Evolutionary conservation across 257 asterid species (phyloP).

Genomic region (Fraxinus excelsior): DNA sequence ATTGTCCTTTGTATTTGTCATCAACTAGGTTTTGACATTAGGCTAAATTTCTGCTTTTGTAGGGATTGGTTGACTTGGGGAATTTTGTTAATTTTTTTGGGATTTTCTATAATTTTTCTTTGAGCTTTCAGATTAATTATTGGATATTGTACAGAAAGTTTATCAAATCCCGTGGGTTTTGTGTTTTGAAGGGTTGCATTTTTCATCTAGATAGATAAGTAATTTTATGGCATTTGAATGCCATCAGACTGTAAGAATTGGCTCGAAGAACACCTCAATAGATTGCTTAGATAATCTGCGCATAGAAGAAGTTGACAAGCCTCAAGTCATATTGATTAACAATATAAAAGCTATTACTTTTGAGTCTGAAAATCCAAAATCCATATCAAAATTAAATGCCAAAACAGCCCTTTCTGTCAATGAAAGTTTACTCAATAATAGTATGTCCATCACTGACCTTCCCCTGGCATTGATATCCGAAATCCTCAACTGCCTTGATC

Average conservation of each 20-base stretch:
- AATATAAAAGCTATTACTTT: constrained; percentile 23
- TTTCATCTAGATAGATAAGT: constrained; percentile 17
- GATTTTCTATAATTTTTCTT: constrained; percentile 10
- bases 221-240: constrained; percentile 94
- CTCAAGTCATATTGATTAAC: constrained; percentile 30
- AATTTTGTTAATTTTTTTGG: constrained; percentile 4
- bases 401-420: constrained; percentile 39
- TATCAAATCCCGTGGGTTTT: not conserved
- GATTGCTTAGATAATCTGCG: constrained; percentile 40
- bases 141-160: not conserved
- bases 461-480: constrained; percentile 81
- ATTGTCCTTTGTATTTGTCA: not conserved
- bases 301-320: constrained; percentile 28
- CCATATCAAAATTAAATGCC: constrained; percentile 27
- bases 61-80: constrained; percentile 58
- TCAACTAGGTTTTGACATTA: constrained; percentile 27
- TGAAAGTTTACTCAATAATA: constrained; percentile 31
- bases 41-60: constrained; percentile 22
- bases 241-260: constrained; percentile 54
- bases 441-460: constrained; percentile 65
- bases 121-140: not conserved
- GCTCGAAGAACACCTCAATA: constrained; percentile 30
- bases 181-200: constrained; percentile 11
- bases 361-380: constrained; percentile 33
- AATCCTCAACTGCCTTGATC: constrained; percentile 77